phyloP scores from a whole-genome alignment of 2,329 filamentous ascomycete species.

The Didymella pinodella region DNA sequence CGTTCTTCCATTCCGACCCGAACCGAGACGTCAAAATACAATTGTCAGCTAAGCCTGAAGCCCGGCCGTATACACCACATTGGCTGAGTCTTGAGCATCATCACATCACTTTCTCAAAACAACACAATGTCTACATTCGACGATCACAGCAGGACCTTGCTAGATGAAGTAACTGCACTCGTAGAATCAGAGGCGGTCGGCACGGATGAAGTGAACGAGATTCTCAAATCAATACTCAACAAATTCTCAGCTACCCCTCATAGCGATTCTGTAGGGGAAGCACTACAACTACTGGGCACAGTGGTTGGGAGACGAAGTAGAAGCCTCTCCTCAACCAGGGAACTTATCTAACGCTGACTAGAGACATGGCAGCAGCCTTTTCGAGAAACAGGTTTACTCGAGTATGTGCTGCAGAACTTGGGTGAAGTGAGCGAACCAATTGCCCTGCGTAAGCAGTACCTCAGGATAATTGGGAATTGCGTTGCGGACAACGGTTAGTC shows the following conservation, averaged over 20 bases:
- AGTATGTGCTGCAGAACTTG: slow-evolving; percentile 37
- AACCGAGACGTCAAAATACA: neutral
- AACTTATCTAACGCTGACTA: slow-evolving; percentile 37
- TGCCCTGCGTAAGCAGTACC: slow-evolving; percentile 42
- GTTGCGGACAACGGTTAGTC: slow-evolving; percentile 48
- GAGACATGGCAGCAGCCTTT: slow-evolving; percentile 43
- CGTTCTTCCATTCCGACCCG: slow-evolving; percentile 19
- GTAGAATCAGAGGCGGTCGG: slow-evolving; percentile 2
- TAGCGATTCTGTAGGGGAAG: slow-evolving; percentile 10
- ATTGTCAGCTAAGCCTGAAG: neutral
- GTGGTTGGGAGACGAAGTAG: slow-evolving; percentile 45
- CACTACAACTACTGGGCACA: slow-evolving; percentile 42
- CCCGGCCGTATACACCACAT: neutral
- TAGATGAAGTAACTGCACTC: slow-evolving; percentile 10
- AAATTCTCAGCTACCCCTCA: slow-evolving; percentile 8
- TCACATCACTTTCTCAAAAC: neutral
- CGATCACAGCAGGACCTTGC: neutral
- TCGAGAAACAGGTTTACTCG: slow-evolving; percentile 40
- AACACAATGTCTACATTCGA: slow-evolving; percentile 7
- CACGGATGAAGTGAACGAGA: neutral
- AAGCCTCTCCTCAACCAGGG: neutral
- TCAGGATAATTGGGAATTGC: slow-evolving; percentile 50
- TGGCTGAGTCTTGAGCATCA: neutral
- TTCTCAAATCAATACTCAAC: slow-evolving; percentile 6
- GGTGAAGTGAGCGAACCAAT: slow-evolving; percentile 28